Conservation (phyloP, 78 protist genomes). For the Chrysochromulina tobinii region DNA sequence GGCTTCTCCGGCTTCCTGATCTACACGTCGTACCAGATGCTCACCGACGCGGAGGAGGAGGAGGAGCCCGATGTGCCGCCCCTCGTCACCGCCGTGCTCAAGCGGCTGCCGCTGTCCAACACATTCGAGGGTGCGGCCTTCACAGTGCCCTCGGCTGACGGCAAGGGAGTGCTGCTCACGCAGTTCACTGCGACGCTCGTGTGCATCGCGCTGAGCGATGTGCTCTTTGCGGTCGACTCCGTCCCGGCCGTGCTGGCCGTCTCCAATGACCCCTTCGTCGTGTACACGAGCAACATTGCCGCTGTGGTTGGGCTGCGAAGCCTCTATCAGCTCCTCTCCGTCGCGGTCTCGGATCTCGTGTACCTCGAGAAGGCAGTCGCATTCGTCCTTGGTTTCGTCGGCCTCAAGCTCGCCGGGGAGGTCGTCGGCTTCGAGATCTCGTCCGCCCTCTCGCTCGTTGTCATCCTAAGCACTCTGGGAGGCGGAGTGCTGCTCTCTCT, state of each 20-base stretch:
- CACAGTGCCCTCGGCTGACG: not conserved
- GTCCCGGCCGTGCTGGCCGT: conserved; percentile 52
- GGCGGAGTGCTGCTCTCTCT: not conserved
- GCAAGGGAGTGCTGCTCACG: not conserved
- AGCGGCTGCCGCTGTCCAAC: not conserved
- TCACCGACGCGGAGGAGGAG: not conserved
- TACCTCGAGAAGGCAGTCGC: conserved; percentile 6
- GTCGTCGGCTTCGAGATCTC: not conserved
- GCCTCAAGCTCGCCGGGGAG: conserved; percentile 18
- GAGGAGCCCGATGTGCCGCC: conserved; percentile 2
- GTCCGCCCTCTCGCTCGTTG: not conserved
- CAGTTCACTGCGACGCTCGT: conserved; percentile 24
- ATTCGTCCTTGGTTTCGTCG: conserved; percentile 32
- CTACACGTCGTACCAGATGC: not conserved
- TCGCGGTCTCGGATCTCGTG: not conserved
- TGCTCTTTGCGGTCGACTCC: conserved; percentile 42
- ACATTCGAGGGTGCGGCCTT: not conserved
- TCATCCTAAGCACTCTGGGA: not conserved
- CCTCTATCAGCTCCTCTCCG: not conserved
- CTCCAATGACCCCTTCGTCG: conserved; percentile 36
- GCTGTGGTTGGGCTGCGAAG: conserved; percentile 36
- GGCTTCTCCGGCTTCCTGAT: conserved; percentile 24
- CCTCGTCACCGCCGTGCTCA: not conserved
- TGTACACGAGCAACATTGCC: conserved; percentile 30
- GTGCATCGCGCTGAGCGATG: conserved; percentile 32